Conservation (phyloP, 805 yeast genomes). For the Wickerhamiella sergipiensis region DNA sequence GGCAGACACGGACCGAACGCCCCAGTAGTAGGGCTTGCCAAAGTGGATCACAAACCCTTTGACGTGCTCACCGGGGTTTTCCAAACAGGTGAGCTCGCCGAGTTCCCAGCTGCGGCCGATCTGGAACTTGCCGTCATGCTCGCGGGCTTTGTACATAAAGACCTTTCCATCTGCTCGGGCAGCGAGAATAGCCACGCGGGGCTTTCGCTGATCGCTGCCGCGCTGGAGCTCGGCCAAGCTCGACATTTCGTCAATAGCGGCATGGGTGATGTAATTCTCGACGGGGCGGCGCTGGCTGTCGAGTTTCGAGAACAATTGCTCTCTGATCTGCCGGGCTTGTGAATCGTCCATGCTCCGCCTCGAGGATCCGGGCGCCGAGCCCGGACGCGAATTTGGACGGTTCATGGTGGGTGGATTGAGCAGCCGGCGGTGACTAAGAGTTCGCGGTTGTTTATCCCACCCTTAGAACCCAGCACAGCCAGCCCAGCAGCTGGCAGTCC, state of each 20-base stretch:
- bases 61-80: conserved; percentile 30
- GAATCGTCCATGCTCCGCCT: background rate
- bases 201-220: conserved; percentile 2
- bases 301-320: background rate
- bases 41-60: conserved; percentile 37
- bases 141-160: conserved; percentile 74
- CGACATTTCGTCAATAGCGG: background rate
- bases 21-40: conserved; percentile 80
- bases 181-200: conserved; percentile 14
- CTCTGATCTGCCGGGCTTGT: background rate
- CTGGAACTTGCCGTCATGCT: conserved; percentile 64
- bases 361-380: background rate
- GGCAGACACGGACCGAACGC: conserved; percentile 42
- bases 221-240: background rate
- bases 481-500: too few relatives aligned
- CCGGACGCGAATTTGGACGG: background rate
- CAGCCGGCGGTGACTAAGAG: background rate
- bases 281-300: background rate
- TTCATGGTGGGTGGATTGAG: background rate
- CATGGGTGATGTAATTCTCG: conserved; percentile 2
- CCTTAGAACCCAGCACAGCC: too few relatives aligned
- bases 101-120: conserved; percentile 89
- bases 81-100: conserved; percentile 48
- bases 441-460: background rate
- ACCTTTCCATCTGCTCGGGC: conserved; percentile 22